Evolutionary conservation across 768 basidiomycete species (phyloP).

Genomic region (Kwoniella pini): DNA sequence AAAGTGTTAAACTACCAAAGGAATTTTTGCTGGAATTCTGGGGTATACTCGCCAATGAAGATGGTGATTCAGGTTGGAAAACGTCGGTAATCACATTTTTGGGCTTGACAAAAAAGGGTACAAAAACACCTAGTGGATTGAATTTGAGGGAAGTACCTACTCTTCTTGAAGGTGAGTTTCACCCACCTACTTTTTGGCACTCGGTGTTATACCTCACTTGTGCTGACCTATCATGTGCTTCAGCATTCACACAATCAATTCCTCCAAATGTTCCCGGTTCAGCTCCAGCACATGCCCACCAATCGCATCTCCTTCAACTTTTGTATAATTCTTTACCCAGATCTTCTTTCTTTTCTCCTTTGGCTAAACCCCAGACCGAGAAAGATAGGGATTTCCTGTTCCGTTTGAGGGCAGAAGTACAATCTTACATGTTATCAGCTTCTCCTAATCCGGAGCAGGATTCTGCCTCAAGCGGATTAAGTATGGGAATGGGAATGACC

Average conservation of each 20-base stretch:
- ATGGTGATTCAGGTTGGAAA: constrained; percentile 48
- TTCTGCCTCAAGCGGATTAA: constrained; percentile 6
- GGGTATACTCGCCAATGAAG: constrained; percentile 41
- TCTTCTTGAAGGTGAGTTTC: constrained; percentile 42
- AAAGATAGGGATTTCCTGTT: constrained; percentile 45
- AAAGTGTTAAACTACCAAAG: constrained; percentile 43
- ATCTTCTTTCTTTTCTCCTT: constrained; percentile 34
- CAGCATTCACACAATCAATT: constrained; percentile 35
- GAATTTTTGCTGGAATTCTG: constrained; percentile 52
- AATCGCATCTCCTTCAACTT: constrained; percentile 41
- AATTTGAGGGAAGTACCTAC: constrained; percentile 49
- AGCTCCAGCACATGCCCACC: constrained; percentile 31
- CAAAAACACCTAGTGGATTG: constrained; percentile 46
- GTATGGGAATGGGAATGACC: constrained; percentile 1
- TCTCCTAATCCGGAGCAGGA: constrained; percentile 25
- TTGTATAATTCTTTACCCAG: constrained; percentile 37
- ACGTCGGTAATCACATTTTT: constrained; percentile 26
- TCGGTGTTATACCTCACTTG: no score
- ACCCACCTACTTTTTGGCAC: not conserved
- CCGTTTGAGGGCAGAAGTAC: constrained; percentile 42
- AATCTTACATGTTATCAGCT: constrained; percentile 35
- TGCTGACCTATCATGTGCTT: not conserved
- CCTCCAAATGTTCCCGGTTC: constrained; percentile 17
- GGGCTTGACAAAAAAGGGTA: constrained; percentile 45
- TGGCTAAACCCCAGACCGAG: constrained; percentile 33